These are phyloP conservation scores for Penicillium polonicum DNA, from an alignment of 2,329 filamentous ascomycete genomes.

Conservation along the genomic window DNA sequence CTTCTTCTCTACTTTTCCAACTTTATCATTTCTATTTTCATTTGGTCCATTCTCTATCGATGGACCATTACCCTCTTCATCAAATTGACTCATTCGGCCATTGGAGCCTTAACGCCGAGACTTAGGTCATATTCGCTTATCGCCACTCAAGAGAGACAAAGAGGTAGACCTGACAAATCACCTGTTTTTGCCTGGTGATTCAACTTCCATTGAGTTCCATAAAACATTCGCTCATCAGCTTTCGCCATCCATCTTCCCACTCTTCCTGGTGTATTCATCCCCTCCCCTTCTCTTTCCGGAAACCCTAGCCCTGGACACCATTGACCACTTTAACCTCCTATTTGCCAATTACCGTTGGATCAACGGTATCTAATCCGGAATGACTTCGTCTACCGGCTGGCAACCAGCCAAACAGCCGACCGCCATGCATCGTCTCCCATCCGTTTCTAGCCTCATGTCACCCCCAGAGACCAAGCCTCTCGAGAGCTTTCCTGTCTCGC, in stretches of 20 bases:
- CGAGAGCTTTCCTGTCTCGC: constrained; percentile 44
- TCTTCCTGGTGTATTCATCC: constrained; percentile 2
- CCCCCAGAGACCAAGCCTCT: constrained; percentile 51
- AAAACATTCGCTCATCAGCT: constrained; percentile 8
- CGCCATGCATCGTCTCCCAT: constrained; percentile 44
- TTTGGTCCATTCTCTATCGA: not conserved
- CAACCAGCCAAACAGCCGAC: constrained; percentile 23
- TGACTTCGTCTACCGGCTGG: constrained; percentile 30
- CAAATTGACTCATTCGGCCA: constrained; percentile 20
- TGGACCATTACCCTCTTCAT: not conserved
- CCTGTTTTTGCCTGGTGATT: constrained; percentile 13
- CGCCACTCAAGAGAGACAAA: constrained; percentile 17
- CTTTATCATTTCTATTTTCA: not conserved
- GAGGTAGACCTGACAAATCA: constrained; percentile 23
- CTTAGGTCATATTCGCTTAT: constrained; percentile 14
- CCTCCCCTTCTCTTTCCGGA: not conserved
- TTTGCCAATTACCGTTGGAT: constrained; percentile 1
- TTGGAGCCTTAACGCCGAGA: constrained; percentile 20
- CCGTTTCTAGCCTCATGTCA: constrained; percentile 48
- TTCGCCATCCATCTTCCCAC: constrained; percentile 4
- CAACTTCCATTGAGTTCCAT: constrained; percentile 26
- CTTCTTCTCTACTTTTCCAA: not conserved
- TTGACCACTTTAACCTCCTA: not conserved
- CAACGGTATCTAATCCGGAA: constrained; percentile 14
- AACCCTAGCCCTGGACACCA: not conserved